Evolutionary conservation across 768 basidiomycete genomes (phyloP).

Genomic region (Suillus lakei): DNA sequence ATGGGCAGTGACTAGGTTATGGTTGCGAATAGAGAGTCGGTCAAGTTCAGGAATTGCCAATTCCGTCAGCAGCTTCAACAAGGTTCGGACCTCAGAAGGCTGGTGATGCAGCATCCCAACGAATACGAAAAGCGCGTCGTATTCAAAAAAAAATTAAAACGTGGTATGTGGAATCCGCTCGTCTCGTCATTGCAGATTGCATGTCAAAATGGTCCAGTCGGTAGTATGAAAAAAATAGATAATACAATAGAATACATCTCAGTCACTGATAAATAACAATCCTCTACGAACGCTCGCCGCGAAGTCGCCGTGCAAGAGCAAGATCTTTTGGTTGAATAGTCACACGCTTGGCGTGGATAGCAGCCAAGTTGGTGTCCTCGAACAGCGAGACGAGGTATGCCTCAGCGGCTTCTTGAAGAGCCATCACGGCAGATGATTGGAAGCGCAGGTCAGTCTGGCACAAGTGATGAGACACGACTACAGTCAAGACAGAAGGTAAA

Average conservation of each 20-base stretch:
- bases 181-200: background rate
- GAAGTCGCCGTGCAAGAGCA: slow-evolving; percentile 75
- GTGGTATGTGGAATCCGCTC: background rate
- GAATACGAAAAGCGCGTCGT: no score
- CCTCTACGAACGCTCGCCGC: slow-evolving; percentile 74
- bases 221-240: slow-evolving; percentile 8
- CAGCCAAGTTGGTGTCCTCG: slow-evolving; percentile 83
- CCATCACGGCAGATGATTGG: slow-evolving; percentile 90
- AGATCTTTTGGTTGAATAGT: slow-evolving; percentile 89
- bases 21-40: no score
- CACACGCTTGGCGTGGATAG: slow-evolving; percentile 88
- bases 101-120: no score
- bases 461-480: slow-evolving; percentile 11
- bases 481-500: slow-evolving; percentile 6
- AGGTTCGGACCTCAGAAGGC: no score
- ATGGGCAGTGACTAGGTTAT: no score
- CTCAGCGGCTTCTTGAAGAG: slow-evolving; percentile 86
- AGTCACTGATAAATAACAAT: background rate
- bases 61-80: no score
- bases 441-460: slow-evolving; percentile 78
- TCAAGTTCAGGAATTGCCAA: no score
- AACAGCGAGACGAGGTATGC: slow-evolving; percentile 80
- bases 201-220: background rate
- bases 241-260: slow-evolving; percentile 32
- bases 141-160: no score